A percentile compares a stretch with the other conserved stretches of the same genome.
Conservation (phyloP, 2,329 filamentous ascomycete genomes). For the Colletotrichum paranaense region DNA sequence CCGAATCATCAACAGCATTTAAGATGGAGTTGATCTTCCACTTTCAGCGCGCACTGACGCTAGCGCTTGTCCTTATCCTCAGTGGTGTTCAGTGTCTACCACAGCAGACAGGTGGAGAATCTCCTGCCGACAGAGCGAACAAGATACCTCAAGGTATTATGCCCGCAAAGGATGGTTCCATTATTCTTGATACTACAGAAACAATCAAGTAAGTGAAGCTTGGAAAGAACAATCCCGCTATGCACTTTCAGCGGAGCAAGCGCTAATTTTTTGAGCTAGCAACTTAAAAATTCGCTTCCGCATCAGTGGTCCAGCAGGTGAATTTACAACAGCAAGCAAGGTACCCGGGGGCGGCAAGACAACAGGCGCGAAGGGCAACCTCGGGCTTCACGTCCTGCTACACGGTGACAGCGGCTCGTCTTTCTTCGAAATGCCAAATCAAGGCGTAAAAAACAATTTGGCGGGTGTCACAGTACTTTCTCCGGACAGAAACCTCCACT, state of each 20-base stretch:
- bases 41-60: neutral
- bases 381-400: constrained; percentile 67
- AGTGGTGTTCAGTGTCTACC: neutral
- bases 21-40: neutral
- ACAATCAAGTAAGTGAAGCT: constrained; percentile 60
- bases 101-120: constrained; percentile 20
- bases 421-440: constrained; percentile 68
- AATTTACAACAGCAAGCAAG: constrained; percentile 61
- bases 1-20: neutral
- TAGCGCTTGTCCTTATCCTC: neutral
- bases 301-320: constrained; percentile 63
- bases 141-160: constrained; percentile 49
- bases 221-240: no score
- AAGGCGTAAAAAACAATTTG: constrained; percentile 59
- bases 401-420: constrained; percentile 70
- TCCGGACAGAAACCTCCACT: constrained; percentile 65
- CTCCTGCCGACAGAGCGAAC: constrained; percentile 43
- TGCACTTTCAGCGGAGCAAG: neutral
- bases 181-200: constrained; percentile 66
- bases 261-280: constrained; percentile 41
- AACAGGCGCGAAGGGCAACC: constrained; percentile 42
- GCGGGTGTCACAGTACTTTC: constrained; percentile 65
- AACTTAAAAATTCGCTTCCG: constrained; percentile 65
- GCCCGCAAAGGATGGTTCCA: constrained; percentile 63
- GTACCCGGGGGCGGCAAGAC: constrained; percentile 47